Evolutionary conservation across 2,329 filamentous ascomycete species (phyloP), one percentile per base, ranked within the genome.

Genomic region (Fusarium devonianum): DNA sequence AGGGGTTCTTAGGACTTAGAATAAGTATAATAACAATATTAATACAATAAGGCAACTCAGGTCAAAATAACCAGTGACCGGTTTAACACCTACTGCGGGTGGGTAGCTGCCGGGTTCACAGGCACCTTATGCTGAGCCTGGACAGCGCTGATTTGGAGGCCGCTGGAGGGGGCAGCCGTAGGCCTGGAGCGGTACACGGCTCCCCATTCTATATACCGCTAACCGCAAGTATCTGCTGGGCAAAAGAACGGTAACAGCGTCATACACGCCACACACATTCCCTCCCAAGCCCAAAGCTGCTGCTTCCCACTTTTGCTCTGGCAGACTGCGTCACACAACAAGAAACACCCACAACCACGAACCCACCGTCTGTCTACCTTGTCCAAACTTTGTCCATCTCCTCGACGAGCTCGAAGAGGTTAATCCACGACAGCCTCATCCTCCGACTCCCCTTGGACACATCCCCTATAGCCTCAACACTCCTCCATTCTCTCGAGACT

Each of bases 201-300:
- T 39, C 19, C 12, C 19, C 34, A 14, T 26, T 17, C 12, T 6
- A 6, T 9, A 16, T 12, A 19, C 17, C n/a, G 35, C 11, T 22
- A 30, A 32, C 9, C 7, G 13, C 7, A 60, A 45, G 56, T 59
- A 60, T 28, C 41, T 14, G n/a, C n/a, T 11, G n/a, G 34, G 22
- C 22, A 13, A 34, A 29, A 28, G n/a, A 30, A 21, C 18, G 25
- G 22, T 47, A 53, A 28, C 36, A 54, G 57, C 62, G 60, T 65
- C 62, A 65, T 65, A 60, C 60, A 60, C 57, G 57, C 57, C 57
- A 60, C 53, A 58, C 44, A n/a, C 53, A 60, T 58, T 57, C 57
- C 56, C 52, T 26, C 37, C 16, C 43, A 18, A 28, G 44, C 36
- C 35, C 28, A 21, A 59, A 32, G 49, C 56, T 45, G 25, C 35